phyloP scores from a whole-genome alignment of 2,329 filamentous ascomycete species.

The Stachybotrys chlorohalonatus region DNA sequence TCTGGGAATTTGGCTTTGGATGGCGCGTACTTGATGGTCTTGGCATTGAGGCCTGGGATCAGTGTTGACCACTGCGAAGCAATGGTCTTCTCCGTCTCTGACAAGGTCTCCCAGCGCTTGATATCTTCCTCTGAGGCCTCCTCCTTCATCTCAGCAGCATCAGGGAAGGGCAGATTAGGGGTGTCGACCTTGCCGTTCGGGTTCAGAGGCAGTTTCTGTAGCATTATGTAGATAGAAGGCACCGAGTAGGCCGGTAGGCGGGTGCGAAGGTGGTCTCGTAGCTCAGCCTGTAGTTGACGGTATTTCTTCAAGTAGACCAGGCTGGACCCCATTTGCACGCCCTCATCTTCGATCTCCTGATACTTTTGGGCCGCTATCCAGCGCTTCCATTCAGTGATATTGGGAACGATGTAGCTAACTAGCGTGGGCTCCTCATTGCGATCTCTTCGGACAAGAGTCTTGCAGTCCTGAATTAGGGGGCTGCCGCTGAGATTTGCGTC shows the following conservation, averaged over 20 bases:
- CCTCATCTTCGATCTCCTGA: conserved; percentile 33
- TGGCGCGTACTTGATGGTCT: conserved; percentile 40
- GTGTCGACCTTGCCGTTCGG: conserved; percentile 77
- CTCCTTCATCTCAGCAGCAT: conserved; percentile 49
- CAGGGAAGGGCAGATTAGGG: conserved; percentile 70
- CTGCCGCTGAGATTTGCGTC: conserved; percentile 72
- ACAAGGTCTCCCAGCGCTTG: conserved; percentile 43
- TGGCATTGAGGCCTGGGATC: conserved; percentile 56
- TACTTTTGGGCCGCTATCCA: conserved; percentile 41
- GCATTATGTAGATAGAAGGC: conserved; percentile 22
- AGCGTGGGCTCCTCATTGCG: conserved; percentile 58
- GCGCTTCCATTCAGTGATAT: conserved; percentile 60
- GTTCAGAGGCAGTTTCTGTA: conserved; percentile 54
- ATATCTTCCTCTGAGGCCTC: conserved; percentile 19
- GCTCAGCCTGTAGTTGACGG: conserved; percentile 36
- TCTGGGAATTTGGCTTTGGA: not conserved
- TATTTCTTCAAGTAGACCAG: conserved; percentile 35
- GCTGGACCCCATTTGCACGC: conserved; percentile 32
- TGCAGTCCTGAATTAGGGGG: conserved; percentile 71
- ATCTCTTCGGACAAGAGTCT: conserved; percentile 59
- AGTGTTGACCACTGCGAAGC: conserved; percentile 61
- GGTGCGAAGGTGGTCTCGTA: conserved; percentile 59
- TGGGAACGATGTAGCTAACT: conserved; percentile 84
- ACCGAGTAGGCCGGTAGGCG: conserved; percentile 33
- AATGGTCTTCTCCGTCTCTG: conserved; percentile 28